Evolutionary conservation across 1,139 yeast species (phyloP), one percentile per base, ranked within the genome.

Genomic region (Starmera stellimalicola): DNA sequence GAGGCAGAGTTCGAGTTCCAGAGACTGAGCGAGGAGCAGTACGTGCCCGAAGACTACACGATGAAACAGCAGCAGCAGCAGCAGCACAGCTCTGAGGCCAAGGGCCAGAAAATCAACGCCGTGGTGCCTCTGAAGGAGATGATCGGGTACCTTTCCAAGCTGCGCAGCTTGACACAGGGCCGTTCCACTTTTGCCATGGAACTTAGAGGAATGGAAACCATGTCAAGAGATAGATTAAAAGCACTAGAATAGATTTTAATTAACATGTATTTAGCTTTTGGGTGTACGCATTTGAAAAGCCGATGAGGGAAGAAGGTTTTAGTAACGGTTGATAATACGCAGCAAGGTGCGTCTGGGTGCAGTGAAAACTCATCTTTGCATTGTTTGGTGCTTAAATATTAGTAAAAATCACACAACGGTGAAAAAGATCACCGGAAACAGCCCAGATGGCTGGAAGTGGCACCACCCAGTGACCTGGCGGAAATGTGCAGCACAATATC

Each of bases 101-200:
- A 67, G 34, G 42, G 50, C 4, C 81, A 82, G 48, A 60, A 71
- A 3, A 71, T 88, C 26, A 61, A 63, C 12, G 95, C 95, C 0
- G 73, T 70, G 37, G 88, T 88, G 0, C 97, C 98, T 8, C 63
- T 91, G 47, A 69, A 79, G 41, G 94, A 81, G 43, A 87, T 91
- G 95, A 72, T 88, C 35, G 95, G 96, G 2, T 91, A 91, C 52
- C 67, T 85, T 35, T 75, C 78, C 6, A 75, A 73, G 37, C 60
- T 91, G 31, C 62, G 97, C 49, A 78, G 94, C 27, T 63, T 87
- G 47, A 88, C 97, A 1, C 88, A 85, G 51, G 98, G 98, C 2
- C 66, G 95, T 33, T 95, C 93, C 3, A 72, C 77, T 2, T 85
- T 83, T 52, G 76, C 77, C 41, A 83, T 87, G 94, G 69, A 72